Evolutionary conservation across 1,284 basidiomycete species (phyloP), one percentile per base, ranked within the genome.

Genomic region (Rhodotorula sp.): DNA sequence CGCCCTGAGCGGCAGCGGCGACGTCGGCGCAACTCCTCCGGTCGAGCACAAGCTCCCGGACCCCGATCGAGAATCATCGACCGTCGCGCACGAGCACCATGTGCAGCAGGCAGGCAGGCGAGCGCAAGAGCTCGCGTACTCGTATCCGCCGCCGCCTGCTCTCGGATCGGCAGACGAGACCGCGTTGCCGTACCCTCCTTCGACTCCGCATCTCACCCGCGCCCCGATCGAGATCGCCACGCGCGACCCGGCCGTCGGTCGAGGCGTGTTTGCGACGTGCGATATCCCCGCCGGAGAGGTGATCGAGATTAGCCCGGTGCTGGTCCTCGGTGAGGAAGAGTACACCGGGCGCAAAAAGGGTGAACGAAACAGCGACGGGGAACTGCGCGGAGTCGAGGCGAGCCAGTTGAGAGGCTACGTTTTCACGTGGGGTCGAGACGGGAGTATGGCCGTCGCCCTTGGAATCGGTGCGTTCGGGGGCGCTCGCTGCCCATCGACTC

Each of bases 301-400:
- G 18, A 80, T 97, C 69, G 94, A 97, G 80, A 87, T 89, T 72
- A 90, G 89, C 69, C 94, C 94, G 0, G 91, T 93, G n/a, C 83
- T 97, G 16, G 83, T 97, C 12, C 87, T 95, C 77, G 82, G 83
- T 1, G 84, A 86, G 60, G 84, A 87, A 45, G 91, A 93, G 81
- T 93, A 93, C 56, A 71, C 61, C 43, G 70, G 70, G 12, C 52
- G 58, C 45, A 54, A 31, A 34, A 58, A 61, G 49, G 67, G 70
- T 18, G 64, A 64, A 23, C 26, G 16, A n/a, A 3, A 3, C 18
- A 26, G 26, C 18, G 85, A 90, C 78, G 90, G 88, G 67, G 85
- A 81, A 74, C 77, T 82, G 75, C 77, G 79, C 67, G 83, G 68
- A 3, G 77, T 78, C 0, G 75, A 74, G 38, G 71, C 89, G 76